Conservation (phyloP, 345 rosid species). For the Gossypium bickii region DNA sequence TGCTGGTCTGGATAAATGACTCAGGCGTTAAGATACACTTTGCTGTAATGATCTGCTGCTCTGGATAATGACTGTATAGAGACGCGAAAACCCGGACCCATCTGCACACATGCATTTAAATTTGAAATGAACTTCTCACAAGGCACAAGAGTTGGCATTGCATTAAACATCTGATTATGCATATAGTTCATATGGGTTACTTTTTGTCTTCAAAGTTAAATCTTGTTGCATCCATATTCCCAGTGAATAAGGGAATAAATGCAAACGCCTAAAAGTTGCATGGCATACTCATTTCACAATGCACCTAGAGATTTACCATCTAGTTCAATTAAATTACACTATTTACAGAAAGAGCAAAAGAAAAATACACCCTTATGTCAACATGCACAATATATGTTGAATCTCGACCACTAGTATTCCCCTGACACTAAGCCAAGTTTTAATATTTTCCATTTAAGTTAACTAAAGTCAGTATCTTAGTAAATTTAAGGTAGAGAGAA, state of each 20-base stretch:
- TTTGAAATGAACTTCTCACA: neutral
- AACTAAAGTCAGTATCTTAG: too few relatives aligned
- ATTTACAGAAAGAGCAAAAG: neutral
- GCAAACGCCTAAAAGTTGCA: neutral
- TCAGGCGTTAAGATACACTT: conserved; percentile 36
- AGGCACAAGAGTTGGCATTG: neutral
- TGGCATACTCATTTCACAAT: neutral
- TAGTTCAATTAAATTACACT: neutral
- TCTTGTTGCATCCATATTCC: neutral
- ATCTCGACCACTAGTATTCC: neutral
- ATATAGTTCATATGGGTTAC: neutral
- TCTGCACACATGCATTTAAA: conserved; percentile 42
- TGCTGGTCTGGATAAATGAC: neutral
- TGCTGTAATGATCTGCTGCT: conserved; percentile 80
- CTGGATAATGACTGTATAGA: conserved; percentile 89
- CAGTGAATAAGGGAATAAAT: neutral
- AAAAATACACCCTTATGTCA: neutral
- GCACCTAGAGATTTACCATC: neutral
- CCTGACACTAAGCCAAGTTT: neutral
- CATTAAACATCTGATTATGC: neutral
- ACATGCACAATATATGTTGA: neutral
- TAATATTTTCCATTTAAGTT: neutral
- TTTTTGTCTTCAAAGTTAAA: neutral
- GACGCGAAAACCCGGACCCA: conserved; percentile 79
- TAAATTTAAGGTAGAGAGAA: too few relatives aligned